Conservation (phyloP, 768 basidiomycete species). For the Tubosaeta sp. region DNA sequence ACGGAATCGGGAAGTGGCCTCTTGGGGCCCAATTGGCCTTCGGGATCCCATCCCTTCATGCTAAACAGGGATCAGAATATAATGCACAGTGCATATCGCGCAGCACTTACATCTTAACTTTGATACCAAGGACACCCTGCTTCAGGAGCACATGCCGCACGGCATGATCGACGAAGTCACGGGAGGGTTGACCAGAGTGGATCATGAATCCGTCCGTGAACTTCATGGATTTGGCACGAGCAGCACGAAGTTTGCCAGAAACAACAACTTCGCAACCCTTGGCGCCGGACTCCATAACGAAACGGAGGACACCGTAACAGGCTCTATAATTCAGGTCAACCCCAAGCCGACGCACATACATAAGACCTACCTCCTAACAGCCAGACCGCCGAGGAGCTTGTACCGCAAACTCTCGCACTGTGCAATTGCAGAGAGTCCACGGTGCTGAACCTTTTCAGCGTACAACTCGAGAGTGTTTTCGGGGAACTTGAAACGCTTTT, state of each 20-base stretch:
- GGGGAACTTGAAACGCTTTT: constrained; percentile 99
- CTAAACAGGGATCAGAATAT: constrained; percentile 38
- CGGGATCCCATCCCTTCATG: constrained; percentile 96
- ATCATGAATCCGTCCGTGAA: constrained; percentile 99
- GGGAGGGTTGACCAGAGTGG: constrained; percentile 95
- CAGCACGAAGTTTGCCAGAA: constrained; percentile 98
- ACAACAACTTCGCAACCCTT: constrained; percentile 99
- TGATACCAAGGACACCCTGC: constrained; percentile 99
- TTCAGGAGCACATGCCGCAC: constrained; percentile 97
- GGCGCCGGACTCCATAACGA: constrained; percentile 99
- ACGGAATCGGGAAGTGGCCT: constrained; percentile 96
- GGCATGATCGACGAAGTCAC: constrained; percentile 96
- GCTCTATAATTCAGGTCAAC: constrained; percentile 47
- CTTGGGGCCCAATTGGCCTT: constrained; percentile 82
- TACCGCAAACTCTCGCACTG: constrained; percentile 98
- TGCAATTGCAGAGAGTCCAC: constrained; percentile 96
- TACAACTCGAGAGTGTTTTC: constrained; percentile 98
- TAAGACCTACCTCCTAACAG: constrained; percentile 82
- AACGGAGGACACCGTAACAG: constrained; percentile 99
- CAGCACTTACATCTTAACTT: constrained; percentile 89
- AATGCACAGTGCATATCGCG: not conserved
- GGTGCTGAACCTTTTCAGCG: constrained; percentile 98
- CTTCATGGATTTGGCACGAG: constrained; percentile 99
- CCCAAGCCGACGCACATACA: not conserved
- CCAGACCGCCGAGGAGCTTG: constrained; percentile 99